Conservation (phyloP, 768 basidiomycete genomes). For the Tylopilus felleus region DNA sequence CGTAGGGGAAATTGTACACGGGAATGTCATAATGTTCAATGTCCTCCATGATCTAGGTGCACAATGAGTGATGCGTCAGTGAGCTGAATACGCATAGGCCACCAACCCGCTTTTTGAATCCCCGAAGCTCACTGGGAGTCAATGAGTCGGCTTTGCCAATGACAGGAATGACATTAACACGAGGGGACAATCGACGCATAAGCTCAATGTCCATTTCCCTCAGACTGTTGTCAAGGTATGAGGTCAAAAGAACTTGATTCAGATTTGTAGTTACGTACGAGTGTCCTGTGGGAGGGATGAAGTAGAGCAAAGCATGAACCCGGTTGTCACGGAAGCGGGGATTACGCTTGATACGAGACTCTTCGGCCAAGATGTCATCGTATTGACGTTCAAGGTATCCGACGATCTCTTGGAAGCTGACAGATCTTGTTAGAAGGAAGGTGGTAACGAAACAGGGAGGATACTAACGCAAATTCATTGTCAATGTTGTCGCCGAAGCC, state of each 20-base stretch:
- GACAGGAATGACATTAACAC: slow-evolving; percentile 98
- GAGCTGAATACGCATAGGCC: not conserved
- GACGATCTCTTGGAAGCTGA: slow-evolving; percentile 94
- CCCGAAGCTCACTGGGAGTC: slow-evolving; percentile 88
- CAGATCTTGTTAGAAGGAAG: slow-evolving; percentile 2
- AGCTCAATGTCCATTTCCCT: slow-evolving; percentile 99
- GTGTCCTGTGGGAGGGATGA: slow-evolving; percentile 98
- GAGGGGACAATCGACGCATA: slow-evolving; percentile 95
- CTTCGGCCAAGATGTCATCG: slow-evolving; percentile 97
- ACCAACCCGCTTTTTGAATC: slow-evolving; percentile 90
- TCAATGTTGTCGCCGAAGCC: slow-evolving; percentile 99
- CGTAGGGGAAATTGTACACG: slow-evolving; percentile 99
- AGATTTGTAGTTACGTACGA: slow-evolving; percentile 54
- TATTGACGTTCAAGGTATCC: slow-evolving; percentile 98
- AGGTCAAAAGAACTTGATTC: not conserved
- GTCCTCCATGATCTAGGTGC: slow-evolving; percentile 91
- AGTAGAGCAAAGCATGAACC: slow-evolving; percentile 94
- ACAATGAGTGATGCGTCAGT: slow-evolving; percentile 1
- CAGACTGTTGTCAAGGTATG: slow-evolving; percentile 45
- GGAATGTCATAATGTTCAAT: slow-evolving; percentile 98
- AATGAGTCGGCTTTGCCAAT: slow-evolving; percentile 95
- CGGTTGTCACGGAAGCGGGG: slow-evolving; percentile 98
- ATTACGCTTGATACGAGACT: slow-evolving; percentile 99
- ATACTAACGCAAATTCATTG: slow-evolving; percentile 92
- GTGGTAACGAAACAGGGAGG: slow-evolving; percentile 5